phyloP scores from a whole-genome alignment of 2,329 filamentous ascomycete genomes.

The Lachnellula occidentalis region DNA sequence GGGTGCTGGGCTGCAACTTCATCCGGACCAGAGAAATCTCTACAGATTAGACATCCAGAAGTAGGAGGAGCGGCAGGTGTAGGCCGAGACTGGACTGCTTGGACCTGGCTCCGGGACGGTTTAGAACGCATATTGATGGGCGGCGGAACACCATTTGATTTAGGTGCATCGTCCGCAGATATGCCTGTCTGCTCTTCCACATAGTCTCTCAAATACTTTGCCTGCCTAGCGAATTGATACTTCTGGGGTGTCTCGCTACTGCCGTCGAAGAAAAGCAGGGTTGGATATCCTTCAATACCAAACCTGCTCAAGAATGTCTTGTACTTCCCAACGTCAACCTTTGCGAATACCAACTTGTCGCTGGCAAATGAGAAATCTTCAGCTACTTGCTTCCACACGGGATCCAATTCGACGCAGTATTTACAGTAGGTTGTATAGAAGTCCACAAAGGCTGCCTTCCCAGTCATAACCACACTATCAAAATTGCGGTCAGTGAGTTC shows the following conservation, averaged over 20 bases:
- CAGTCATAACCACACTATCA: conserved; percentile 78
- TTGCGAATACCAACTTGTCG: conserved; percentile 74
- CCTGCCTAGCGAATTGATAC: conserved; percentile 16
- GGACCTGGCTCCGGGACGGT: conserved; percentile 41
- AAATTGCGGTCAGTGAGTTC: conserved; percentile 88
- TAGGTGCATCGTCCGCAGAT: conserved; percentile 15
- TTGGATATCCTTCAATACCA: conserved; percentile 79
- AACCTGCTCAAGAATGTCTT: conserved; percentile 69
- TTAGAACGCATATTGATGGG: conserved; percentile 28
- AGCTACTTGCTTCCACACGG: conserved; percentile 80
- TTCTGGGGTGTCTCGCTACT: conserved; percentile 16
- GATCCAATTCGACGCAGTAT: conserved; percentile 95
- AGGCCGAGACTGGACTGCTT: conserved; percentile 33
- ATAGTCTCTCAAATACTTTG: conserved; percentile 20
- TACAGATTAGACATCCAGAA: conserved; percentile 69
- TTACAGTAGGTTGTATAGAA: conserved; percentile 96
- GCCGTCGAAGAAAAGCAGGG: conserved; percentile 80
- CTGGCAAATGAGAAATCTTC: conserved; percentile 68
- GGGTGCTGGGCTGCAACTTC: conserved; percentile 72
- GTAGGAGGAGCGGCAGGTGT: conserved; percentile 19
- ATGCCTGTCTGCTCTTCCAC: conserved; percentile 25
- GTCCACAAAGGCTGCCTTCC: conserved; percentile 90
- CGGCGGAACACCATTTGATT: conserved; percentile 23
- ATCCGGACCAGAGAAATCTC: conserved; percentile 83
- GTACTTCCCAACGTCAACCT: conserved; percentile 84